phyloP scores from a whole-genome alignment of 2,329 filamentous ascomycete species.

The Alternaria angustiovoidea region DNA sequence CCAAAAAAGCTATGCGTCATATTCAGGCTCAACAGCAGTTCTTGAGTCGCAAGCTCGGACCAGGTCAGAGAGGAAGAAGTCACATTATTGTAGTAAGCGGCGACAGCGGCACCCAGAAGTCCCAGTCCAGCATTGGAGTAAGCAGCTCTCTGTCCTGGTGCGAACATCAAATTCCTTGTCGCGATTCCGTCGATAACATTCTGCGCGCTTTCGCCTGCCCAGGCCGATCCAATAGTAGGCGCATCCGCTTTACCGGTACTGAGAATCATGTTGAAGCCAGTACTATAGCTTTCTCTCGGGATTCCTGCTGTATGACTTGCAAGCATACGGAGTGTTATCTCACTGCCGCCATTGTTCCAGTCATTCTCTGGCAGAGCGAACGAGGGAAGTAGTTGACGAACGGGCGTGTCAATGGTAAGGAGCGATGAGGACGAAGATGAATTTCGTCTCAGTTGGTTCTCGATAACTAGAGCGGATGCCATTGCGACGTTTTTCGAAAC shows the following conservation, averaged over 20 bases:
- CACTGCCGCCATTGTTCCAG: conserved; percentile 43
- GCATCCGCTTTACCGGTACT: conserved; percentile 34
- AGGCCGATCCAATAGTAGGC: conserved; percentile 35
- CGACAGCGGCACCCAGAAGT: conserved; percentile 38
- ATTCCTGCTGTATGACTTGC: conserved; percentile 43
- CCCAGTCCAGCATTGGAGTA: conserved; percentile 43
- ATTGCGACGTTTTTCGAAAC: conserved; percentile 42
- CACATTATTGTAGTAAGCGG: conserved; percentile 34
- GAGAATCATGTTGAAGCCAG: conserved; percentile 39
- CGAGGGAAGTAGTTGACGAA: conserved; percentile 30
- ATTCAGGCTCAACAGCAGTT: conserved; percentile 34
- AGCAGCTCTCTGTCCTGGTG: conserved; percentile 38
- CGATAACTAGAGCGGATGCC: conserved; percentile 32
- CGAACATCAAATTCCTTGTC: conserved; percentile 38
- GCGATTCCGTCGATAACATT: conserved; percentile 29
- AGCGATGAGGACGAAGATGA: background rate
- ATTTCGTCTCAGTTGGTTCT: conserved; percentile 20
- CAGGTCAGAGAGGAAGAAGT: conserved; percentile 26
- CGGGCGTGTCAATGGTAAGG: conserved; percentile 34
- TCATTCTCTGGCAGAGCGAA: conserved; percentile 35
- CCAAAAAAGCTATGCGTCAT: conserved; percentile 42
- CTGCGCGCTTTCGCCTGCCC: conserved; percentile 31
- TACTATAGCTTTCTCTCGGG: conserved; percentile 41
- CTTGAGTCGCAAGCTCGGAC: conserved; percentile 29
- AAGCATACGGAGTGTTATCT: conserved; percentile 44